Evolutionary conservation across 2,329 filamentous ascomycete genomes (phyloP), one percentile per base, ranked within the genome.

Genomic region (Colletotrichum salicis): DNA sequence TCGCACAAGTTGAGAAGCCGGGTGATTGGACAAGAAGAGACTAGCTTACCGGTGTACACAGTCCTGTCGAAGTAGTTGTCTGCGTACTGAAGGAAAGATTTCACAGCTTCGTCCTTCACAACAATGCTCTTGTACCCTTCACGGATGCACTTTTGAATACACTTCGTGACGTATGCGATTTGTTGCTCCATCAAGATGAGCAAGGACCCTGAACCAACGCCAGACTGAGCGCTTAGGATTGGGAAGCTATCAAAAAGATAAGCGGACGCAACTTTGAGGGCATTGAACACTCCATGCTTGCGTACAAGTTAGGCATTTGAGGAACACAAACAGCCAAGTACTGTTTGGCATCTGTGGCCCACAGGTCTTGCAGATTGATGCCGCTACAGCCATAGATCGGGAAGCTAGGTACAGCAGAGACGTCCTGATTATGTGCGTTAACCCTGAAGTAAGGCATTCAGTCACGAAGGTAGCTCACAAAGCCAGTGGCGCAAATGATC

Each of bases 401-500:
- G n/a, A 59, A 59, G 13, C 11, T 5, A 22, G 64, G 37, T 48
- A 54, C 29, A 5, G 45, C 3, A 22, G 63, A 35, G 22, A 29
- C 31, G 7, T 67, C 31, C 45, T 35, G 22, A 8, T 3, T n/a
- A 22, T 48, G 2, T 48, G 24, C 15, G 19, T 15, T 11, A 24
- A 31, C 1, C 12, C 15, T 48, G 3, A 4, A 7, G 24, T 2
- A 19, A n/a, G 31, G 5, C 27, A 5, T 10, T 19, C 5, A 13
- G 7, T 12, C 6, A 3, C 1, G 6, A 11, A 19, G 12, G 3
- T 10, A 22, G 10, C 64, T 33, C 19, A 61, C 64, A 24, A 67
- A 67, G 3, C 64, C 64, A 19, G 57, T 67, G 15, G 64, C 64
- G 29, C 64, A 67, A 22, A 67, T 61, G 12, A 67, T 45, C 6